Conservation (phyloP, 768 basidiomycete genomes). For the Amanita molliuscula region DNA sequence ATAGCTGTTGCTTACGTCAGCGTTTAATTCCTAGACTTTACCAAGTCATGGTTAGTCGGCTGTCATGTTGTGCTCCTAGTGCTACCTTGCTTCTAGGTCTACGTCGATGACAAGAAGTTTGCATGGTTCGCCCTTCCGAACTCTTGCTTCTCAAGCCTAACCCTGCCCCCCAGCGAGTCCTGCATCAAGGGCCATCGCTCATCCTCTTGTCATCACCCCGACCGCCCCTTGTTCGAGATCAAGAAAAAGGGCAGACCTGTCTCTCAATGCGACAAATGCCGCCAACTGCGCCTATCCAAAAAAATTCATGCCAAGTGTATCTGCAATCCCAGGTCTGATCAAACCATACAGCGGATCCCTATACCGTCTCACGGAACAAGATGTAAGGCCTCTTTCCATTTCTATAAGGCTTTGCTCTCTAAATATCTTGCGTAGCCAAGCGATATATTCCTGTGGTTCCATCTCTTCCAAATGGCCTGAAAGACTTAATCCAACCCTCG, state of each 20-base stretch:
- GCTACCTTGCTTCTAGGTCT: constrained; percentile 35
- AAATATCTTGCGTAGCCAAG: constrained; percentile 30
- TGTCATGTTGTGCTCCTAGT: neutral
- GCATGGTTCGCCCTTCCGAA: constrained; percentile 48
- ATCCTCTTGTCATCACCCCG: constrained; percentile 77
- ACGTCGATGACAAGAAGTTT: constrained; percentile 64
- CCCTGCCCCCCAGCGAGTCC: constrained; percentile 48
- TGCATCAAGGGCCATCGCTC: constrained; percentile 95
- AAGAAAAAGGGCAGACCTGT: constrained; percentile 91
- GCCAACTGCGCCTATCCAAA: constrained; percentile 71
- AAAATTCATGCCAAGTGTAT: constrained; percentile 77
- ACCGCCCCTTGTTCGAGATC: constrained; percentile 85
- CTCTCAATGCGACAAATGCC: constrained; percentile 82
- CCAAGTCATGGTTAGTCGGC: constrained; percentile 10
- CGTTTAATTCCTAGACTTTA: neutral
- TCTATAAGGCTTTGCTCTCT: neutral
- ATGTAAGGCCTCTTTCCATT: constrained; percentile 19
- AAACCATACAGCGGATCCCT: constrained; percentile 19
- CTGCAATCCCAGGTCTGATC: constrained; percentile 38
- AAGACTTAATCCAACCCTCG: constrained; percentile 34
- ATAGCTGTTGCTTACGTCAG: constrained; percentile 2
- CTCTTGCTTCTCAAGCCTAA: constrained; percentile 3
- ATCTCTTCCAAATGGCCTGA: constrained; percentile 64
- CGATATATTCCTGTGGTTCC: constrained; percentile 65
- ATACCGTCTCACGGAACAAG: constrained; percentile 27